Conservation (phyloP, 345 rosid species). For the Rhodamnia rubescens region DNA sequence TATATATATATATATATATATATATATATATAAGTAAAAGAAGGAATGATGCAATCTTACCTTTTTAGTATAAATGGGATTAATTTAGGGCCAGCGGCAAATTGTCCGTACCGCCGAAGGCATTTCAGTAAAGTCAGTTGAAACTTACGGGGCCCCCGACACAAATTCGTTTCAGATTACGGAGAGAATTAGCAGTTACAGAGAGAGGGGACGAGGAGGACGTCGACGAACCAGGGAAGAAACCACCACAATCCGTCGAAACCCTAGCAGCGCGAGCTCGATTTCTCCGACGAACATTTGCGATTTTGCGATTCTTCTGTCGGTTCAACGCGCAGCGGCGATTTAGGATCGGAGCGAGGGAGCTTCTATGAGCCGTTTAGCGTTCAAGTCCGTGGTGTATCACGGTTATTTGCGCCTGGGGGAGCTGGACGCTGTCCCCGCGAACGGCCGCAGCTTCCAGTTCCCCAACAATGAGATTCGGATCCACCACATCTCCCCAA, state of each 20-base stretch:
- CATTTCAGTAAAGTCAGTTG: neutral
- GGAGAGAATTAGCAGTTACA: neutral
- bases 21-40: neutral
- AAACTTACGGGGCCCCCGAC: neutral
- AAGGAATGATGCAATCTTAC: neutral
- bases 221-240: neutral
- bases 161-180: neutral
- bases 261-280: neutral
- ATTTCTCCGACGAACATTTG: neutral
- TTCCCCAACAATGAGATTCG: slow-evolving; percentile 90
- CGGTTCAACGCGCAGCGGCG: neutral
- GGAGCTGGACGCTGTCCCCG: slow-evolving; percentile 59
- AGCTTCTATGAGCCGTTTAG: slow-evolving; percentile 52
- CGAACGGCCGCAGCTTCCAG: slow-evolving; percentile 37
- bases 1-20: neutral
- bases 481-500: slow-evolving; percentile 60
- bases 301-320: neutral
- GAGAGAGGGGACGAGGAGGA: neutral
- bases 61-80: neutral
- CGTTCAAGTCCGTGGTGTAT: slow-evolving; percentile 71
- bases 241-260: neutral
- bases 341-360: neutral
- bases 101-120: neutral
- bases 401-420: slow-evolving; percentile 72
- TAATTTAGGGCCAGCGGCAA: neutral